Evolutionary conservation across 2,329 filamentous ascomycete species (phyloP).

Genomic region (Fusarium sp.): DNA sequence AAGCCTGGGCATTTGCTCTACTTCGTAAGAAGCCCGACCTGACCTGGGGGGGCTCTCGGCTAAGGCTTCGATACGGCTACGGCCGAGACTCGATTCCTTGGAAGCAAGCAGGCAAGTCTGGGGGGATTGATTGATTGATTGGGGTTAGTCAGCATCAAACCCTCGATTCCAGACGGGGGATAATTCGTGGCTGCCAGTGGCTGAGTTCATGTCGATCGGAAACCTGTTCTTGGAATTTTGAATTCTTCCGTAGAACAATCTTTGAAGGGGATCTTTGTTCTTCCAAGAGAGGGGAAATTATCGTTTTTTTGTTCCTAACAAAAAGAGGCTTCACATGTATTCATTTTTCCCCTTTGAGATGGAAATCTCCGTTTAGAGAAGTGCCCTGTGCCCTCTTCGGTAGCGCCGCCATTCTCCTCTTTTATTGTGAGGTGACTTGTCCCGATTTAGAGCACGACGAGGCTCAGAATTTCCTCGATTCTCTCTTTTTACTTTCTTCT

Average conservation of each 20-base stretch:
- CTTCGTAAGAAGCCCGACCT: background rate
- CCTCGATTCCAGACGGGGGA: background rate
- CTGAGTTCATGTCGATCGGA: background rate
- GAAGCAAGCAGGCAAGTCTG: background rate
- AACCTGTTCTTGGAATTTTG: background rate
- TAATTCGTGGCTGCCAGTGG: background rate
- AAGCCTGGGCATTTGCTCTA: background rate
- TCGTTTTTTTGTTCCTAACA: background rate
- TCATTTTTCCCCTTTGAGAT: background rate
- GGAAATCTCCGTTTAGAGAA: background rate
- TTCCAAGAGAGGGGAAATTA: background rate
- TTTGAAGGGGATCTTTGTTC: background rate
- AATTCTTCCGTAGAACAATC: background rate
- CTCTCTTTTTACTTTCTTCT: background rate
- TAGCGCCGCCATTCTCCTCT: background rate
- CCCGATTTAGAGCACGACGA: background rate
- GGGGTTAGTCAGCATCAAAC: background rate
- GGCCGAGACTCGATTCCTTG: constrained; percentile 7
- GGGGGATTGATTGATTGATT: background rate
- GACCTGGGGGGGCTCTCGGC: constrained; percentile 2
- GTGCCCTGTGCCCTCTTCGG: background rate
- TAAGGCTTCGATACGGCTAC: constrained; percentile 11
- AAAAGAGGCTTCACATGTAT: background rate
- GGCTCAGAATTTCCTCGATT: background rate
- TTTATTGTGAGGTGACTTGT: background rate